phyloP scores from a whole-genome alignment of 768 basidiomycete genomes.

The Xerocomellus dryophilus region DNA sequence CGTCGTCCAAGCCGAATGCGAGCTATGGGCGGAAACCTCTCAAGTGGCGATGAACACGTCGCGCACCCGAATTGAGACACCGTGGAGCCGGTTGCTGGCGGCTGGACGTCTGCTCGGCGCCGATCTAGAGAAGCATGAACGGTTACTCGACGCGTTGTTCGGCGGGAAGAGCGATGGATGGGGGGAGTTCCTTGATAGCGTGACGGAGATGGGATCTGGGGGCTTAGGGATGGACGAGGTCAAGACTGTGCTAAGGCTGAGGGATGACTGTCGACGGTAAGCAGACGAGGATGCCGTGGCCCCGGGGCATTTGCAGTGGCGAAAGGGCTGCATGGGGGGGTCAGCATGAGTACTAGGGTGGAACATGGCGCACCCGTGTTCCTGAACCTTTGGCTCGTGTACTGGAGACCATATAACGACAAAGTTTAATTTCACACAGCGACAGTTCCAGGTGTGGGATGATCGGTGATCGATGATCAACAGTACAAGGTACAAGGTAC shows the following conservation, averaged over 20 bases:
- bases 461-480: background rate
- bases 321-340: too few relatives aligned
- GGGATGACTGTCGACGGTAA: constrained; percentile 37
- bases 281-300: background rate
- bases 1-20: constrained; percentile 65
- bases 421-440: background rate
- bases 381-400: background rate
- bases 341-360: background rate
- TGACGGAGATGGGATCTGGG: constrained; percentile 53
- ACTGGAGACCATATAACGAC: background rate
- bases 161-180: constrained; percentile 38
- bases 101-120: constrained; percentile 66
- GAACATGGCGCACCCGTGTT: background rate
- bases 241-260: constrained; percentile 47
- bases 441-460: background rate
- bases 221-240: constrained; percentile 66
- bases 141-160: constrained; percentile 15
- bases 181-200: constrained; percentile 46
- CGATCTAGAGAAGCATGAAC: constrained; percentile 42
- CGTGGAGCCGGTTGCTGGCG: constrained; percentile 73
- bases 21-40: constrained; percentile 82
- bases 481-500: background rate
- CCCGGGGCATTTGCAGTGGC: background rate
- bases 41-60: constrained; percentile 50
- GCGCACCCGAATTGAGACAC: constrained; percentile 57